Percentiles rank a stretch among this genome's conserved stretches.
Conservation (phyloP, 805 yeast species). For the Naumovozyma baii region DNA sequence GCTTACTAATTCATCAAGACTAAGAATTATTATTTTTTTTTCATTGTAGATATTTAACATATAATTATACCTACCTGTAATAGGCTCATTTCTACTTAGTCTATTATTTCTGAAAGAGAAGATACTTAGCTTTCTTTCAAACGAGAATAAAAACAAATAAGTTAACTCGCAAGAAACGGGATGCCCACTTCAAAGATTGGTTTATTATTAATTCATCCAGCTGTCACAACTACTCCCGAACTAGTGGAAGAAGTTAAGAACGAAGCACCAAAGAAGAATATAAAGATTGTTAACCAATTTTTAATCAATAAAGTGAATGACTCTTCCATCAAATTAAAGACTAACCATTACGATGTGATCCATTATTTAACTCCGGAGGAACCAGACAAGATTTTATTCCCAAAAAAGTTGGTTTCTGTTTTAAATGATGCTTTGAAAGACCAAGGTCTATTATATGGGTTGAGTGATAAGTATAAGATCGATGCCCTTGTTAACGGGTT, state of each 20-base stretch:
- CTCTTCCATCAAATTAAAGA: constrained; percentile 33
- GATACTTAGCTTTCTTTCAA: not conserved
- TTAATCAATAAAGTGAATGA: constrained; percentile 50
- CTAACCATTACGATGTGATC: constrained; percentile 35
- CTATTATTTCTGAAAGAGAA: not conserved
- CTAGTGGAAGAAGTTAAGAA: constrained; percentile 35
- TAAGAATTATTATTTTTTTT: too few relatives aligned
- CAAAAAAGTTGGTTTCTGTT: constrained; percentile 34
- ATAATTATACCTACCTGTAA: too few relatives aligned
- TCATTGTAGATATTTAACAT: too few relatives aligned
- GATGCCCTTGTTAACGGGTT: constrained; percentile 64
- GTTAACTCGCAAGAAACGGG: not conserved
- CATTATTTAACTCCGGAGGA: constrained; percentile 49
- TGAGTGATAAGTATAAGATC: constrained; percentile 34
- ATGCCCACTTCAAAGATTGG: constrained; percentile 11
- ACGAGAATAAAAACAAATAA: too few relatives aligned
- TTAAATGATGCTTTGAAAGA: constrained; percentile 33
- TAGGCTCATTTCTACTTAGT: not conserved
- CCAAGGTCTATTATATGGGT: constrained; percentile 44
- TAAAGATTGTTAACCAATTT: constrained; percentile 37
- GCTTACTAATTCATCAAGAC: too few relatives aligned
- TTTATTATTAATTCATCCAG: constrained; percentile 54
- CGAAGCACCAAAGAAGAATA: constrained; percentile 20
- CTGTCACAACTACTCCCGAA: constrained; percentile 48
- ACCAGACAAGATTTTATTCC: constrained; percentile 36